Evolutionary conservation across 495 filamentous ascomycete species (phyloP).

Genomic region (Podospora comata): DNA sequence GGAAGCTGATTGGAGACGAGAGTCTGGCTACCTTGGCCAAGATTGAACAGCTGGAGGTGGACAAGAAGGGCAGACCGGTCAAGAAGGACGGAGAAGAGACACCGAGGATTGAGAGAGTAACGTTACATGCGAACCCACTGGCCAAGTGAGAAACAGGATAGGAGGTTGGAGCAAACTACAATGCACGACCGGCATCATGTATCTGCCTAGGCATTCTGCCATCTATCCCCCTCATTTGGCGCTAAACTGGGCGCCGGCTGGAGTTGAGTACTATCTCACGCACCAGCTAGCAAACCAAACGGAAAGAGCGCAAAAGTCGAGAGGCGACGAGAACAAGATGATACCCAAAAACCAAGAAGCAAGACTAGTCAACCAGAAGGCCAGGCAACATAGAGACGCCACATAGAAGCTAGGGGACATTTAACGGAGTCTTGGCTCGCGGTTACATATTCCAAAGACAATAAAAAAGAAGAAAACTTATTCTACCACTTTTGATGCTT

Average conservation of each 20-base stretch:
- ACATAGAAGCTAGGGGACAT: too few species aligned
- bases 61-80: slow-evolving; percentile 85
- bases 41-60: slow-evolving; percentile 74
- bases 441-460: too few species aligned
- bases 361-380: too few species aligned
- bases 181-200: background rate
- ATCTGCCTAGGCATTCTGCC: background rate
- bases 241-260: too few species aligned
- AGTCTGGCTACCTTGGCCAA: slow-evolving; percentile 66
- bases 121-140: slow-evolving; percentile 91
- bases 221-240: background rate
- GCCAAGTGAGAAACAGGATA: slow-evolving; percentile 55
- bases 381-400: too few species aligned
- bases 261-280: too few species aligned
- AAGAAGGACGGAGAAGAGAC: slow-evolving; percentile 44
- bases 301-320: too few species aligned
- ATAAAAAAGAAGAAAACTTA: too few species aligned
- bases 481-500: background rate
- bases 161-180: background rate
- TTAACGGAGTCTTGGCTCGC: too few species aligned
- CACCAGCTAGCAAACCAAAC: too few species aligned
- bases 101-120: slow-evolving; percentile 64
- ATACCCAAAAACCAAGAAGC: too few species aligned
- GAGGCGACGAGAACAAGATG: too few species aligned
- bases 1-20: slow-evolving; percentile 66